Percentiles rank a stretch among this genome's conserved stretches.
phyloP scores from a whole-genome alignment of 2,329 filamentous ascomycete genomes.

The Arthrinium phaeospermum region DNA sequence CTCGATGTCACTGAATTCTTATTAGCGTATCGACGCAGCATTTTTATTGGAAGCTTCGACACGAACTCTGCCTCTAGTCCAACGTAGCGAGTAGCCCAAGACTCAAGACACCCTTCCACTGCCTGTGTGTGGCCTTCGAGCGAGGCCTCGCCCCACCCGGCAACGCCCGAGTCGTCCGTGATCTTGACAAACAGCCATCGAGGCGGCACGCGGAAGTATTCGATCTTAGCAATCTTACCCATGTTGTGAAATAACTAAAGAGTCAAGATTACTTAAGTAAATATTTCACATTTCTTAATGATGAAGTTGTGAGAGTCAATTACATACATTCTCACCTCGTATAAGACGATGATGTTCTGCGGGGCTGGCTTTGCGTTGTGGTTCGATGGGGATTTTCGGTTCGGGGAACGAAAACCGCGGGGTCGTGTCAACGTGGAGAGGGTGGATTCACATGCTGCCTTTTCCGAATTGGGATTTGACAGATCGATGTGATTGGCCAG shows the following conservation, averaged over 20 bases:
- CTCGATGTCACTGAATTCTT: constrained; percentile 68
- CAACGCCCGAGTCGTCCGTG: constrained; percentile 66
- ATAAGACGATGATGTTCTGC: background rate
- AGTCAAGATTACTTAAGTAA: background rate
- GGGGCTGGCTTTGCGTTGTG: constrained; percentile 2
- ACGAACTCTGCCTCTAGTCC: constrained; percentile 74
- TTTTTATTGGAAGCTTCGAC: too few relatives aligned
- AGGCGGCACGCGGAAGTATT: constrained; percentile 77
- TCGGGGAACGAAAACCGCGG: constrained; percentile 13
- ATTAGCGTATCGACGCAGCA: background rate
- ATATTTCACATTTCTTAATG: background rate
- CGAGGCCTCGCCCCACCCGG: constrained; percentile 77
- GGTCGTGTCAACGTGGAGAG: constrained; percentile 7
- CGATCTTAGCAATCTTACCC: constrained; percentile 68
- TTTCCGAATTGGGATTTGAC: background rate
- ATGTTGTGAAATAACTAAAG: constrained; percentile 42
- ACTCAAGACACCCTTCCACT: constrained; percentile 75
- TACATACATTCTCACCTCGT: background rate
- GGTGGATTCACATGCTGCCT: constrained; percentile 2
- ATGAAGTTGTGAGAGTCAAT: background rate
- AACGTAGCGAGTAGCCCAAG: constrained; percentile 64
- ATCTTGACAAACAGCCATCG: constrained; percentile 82
- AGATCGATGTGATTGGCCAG: background rate
- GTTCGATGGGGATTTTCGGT: constrained; percentile 11
- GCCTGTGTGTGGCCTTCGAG: constrained; percentile 76